Base-by-base conservation (phyloP, 2,329 filamentous ascomycete species). In the Beauveria caledonica region DNA sequence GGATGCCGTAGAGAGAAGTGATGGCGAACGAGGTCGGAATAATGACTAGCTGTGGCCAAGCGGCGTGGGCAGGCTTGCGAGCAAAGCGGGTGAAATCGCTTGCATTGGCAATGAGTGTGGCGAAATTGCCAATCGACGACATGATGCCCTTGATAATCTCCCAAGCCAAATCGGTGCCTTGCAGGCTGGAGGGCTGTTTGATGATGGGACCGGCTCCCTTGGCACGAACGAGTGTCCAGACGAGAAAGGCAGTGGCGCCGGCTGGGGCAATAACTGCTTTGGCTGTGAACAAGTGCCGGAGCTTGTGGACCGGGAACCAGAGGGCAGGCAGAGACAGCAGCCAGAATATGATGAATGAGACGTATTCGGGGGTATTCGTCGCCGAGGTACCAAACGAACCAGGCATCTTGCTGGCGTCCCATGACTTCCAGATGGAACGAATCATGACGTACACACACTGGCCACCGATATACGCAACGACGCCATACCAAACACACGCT, bases 361-460 rank as follows among this genome's bases (percentile, higher is more conserved):
- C 81, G 67, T 89, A 96, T 65, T 88, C 83, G 45, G 85, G 83
- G 0, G 90, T 95, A 21, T 80, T 86, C 1, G 90, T 92, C 3
- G 88, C 89, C 0, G 87, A 87, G 58, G 75, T 77, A 1, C 70
- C 75, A 62, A 94, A 89, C 8, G 81, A 80, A 68, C 93, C 91
- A 11, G 80, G 84, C 63, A 92, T 80, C 1, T 78, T 80, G 5
- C 80, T 71, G 13, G 77, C 74, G 64, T 82, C 78, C 82, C 84
- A 89, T 53, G 79, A 81, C 63, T 78, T 83, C 90, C 90, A 96
- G 69, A 96, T 93, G 4, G 89, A 78, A 51, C 87, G 81, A 63
- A 96, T 93, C 90, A 96, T 96, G 62, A 96, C 76, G 64, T 91
- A 91, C 5, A 96, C 86, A 66, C 92, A 96, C 62, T 88, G 78